Base-by-base conservation (phyloP, 176 grass and related monocot genomes). In the Cenchrus purpureus region DNA sequence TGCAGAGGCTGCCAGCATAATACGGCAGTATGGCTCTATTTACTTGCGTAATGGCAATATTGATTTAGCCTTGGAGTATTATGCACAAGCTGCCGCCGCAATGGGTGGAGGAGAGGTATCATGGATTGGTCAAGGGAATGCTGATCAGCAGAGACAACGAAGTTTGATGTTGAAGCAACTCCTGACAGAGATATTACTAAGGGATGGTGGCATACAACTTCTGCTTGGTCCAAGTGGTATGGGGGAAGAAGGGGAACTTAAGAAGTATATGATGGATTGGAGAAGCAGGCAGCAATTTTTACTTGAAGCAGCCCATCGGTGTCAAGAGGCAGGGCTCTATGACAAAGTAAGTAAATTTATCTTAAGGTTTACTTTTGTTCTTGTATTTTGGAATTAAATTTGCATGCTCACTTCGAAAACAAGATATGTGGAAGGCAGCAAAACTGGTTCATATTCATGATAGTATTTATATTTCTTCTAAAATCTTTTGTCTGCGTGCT, bases 141-240 rank as follows among this genome's bases (percentile, higher is more conserved):
- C 83, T 59, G 94, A 99, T 83, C 91, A 94, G 89, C 91, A 94
- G 87, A 83, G 93, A 49, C 91, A 96, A 66, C 81, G 90, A 79
- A 94, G 88, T 88, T 89, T 89, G 83, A 99, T 99, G 93, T 86
- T 99, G 88, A 94, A 81, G 79, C 94, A 94, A 76, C 90, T 94
- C 22, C 61, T 99, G 72, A 99, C 84, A 19, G 94, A 99, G 81
- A 94, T 99, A 91, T 85, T 99, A 67, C 89, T 99, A 86, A 85
- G 80, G 68, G 97, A 96, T 79, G 90, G 91, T 60, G 97, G 93
- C 22, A 96, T 92, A 71, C 88, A 89, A 83, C 91, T 99, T 79
- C 78, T 99, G 86, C 90, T 99, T 82, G 97, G 97, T 94, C 90
- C 88, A 75, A 94, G 79, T 89, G 91, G 94, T 83, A 91, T 91